A percentile compares a stretch with the other conserved stretches of the same genome.
Conservation (phyloP, 2,329 filamentous ascomycete species). For the Tolypocladium tundrense region DNA sequence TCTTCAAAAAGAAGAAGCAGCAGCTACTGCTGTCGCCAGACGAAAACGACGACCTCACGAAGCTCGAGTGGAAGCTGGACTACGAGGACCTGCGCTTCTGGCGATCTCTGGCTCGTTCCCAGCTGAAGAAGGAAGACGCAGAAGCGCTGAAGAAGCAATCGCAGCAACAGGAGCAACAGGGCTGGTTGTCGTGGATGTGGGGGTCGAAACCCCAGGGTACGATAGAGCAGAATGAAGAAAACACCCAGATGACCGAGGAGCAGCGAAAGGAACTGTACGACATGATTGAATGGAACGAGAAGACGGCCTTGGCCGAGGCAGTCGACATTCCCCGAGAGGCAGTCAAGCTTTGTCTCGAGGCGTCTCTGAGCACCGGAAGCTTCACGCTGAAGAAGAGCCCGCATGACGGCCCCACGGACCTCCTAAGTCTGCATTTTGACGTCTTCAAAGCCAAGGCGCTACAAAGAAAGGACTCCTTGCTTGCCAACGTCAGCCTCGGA, state of each 20-base stretch:
- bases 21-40: constrained; percentile 58
- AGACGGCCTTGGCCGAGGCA: constrained; percentile 75
- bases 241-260: constrained; percentile 85
- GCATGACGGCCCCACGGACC: constrained; percentile 54
- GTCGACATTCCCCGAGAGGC: constrained; percentile 87
- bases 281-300: constrained; percentile 97
- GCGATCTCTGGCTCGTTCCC: constrained; percentile 86
- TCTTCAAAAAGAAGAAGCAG: constrained; percentile 91
- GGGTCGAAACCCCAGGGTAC: constrained; percentile 57
- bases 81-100: constrained; percentile 98
- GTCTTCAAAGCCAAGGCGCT: constrained; percentile 85
- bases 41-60: constrained; percentile 63
- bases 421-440: constrained; percentile 88
- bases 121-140: constrained; percentile 90
- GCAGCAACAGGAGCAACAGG: constrained; percentile 56
- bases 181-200: constrained; percentile 91
- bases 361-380: constrained; percentile 88
- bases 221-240: constrained; percentile 54
- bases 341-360: constrained; percentile 84
- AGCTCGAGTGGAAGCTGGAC: constrained; percentile 74
- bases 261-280: constrained; percentile 95
- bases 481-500: constrained; percentile 81
- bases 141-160: constrained; percentile 63
- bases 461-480: constrained; percentile 81
- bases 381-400: constrained; percentile 80